phyloP scores from a whole-genome alignment of 177 flowering plant species.

The Telopea speciosissima region DNA sequence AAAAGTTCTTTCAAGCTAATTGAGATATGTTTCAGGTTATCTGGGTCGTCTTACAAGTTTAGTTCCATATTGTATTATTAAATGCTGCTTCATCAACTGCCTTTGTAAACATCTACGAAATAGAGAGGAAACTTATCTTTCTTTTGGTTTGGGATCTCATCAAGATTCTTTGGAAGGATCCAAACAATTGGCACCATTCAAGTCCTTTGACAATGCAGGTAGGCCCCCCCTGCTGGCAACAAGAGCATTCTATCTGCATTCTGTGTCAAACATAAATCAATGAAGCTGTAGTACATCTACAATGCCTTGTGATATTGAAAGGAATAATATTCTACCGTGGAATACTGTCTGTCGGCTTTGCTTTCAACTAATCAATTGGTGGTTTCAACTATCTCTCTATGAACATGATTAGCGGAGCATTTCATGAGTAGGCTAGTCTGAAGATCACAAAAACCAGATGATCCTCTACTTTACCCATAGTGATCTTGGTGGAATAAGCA shows the following conservation, averaged over 20 bases:
- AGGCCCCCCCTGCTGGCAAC: conserved; percentile 59
- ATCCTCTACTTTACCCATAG: neutral
- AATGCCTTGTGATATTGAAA: neutral
- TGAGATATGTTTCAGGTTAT: no score
- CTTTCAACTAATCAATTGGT: neutral
- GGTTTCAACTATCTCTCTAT: neutral
- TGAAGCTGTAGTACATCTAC: conserved; percentile 41
- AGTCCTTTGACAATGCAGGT: conserved; percentile 48
- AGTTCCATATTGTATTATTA: no score
- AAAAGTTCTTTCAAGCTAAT: no score
- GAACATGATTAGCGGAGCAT: neutral
- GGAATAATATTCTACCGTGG: no score
- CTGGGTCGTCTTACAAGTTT: no score
- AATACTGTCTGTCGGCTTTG: neutral
- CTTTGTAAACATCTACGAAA: no score
- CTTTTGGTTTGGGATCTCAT: no score
- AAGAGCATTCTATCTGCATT: conserved; percentile 76
- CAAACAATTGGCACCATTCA: conserved; percentile 42
- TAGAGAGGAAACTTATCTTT: no score
- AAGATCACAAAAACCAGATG: neutral
- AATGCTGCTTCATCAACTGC: no score
- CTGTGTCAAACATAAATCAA: conserved; percentile 67
- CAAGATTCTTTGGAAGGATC: conserved; percentile 48
- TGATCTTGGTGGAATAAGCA: neutral
- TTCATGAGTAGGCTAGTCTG: neutral